A percentile compares a stretch with the other conserved stretches of the same genome.
Conservation (phyloP, 768 basidiomycete species). For the Lactarius vividus region DNA sequence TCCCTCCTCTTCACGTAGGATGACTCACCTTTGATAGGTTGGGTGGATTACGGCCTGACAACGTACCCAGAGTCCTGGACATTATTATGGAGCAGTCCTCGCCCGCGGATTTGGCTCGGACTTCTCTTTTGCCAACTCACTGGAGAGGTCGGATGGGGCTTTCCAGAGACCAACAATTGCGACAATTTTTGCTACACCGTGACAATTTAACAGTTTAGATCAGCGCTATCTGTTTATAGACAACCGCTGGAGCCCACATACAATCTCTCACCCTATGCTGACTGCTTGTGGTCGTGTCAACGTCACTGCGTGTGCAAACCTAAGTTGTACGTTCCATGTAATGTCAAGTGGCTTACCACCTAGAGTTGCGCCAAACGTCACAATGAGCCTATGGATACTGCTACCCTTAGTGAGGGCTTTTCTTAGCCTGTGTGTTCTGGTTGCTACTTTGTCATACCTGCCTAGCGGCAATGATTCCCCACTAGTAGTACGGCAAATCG, state of each 20-base stretch:
- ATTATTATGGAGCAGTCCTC: slow-evolving; percentile 38
- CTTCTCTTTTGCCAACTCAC: slow-evolving; percentile 45
- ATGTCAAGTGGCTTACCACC: background rate
- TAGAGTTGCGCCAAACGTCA: slow-evolving; percentile 46
- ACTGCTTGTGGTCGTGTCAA: background rate
- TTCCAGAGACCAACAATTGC: slow-evolving; percentile 53
- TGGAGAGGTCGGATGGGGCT: slow-evolving; percentile 78
- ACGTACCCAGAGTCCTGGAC: slow-evolving; percentile 56
- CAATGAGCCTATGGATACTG: slow-evolving; percentile 68
- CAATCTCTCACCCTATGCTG: background rate
- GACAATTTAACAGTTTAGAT: background rate
- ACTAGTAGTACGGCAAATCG: slow-evolving; percentile 75
- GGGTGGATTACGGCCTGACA: slow-evolving; percentile 53
- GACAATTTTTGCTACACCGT: slow-evolving; percentile 25
- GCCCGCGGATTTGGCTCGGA: slow-evolving; percentile 26
- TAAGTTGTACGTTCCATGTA: background rate
- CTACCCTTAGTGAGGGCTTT: slow-evolving; percentile 39
- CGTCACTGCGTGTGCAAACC: background rate
- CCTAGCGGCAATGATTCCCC: slow-evolving; percentile 76
- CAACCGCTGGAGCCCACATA: background rate
- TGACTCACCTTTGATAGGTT: slow-evolving; percentile 44
- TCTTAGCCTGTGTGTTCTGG: background rate
- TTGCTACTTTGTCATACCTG: background rate
- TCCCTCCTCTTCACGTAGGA: background rate
- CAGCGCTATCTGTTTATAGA: background rate